Conservation (phyloP, 305 asterid species). For the Solanum hybrid region DNA sequence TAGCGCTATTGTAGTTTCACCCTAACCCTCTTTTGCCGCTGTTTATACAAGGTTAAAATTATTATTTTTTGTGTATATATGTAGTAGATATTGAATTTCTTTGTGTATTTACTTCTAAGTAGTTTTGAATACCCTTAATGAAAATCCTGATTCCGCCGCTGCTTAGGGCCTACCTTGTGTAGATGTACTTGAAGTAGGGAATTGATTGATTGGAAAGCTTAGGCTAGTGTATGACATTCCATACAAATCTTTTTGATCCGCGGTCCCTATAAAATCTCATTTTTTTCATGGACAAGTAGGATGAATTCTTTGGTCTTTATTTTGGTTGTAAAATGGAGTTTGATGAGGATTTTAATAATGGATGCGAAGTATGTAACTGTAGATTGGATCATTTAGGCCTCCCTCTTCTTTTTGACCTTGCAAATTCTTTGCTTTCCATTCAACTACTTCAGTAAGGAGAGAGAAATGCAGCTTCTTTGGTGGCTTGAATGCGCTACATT, state of each 20-base stretch:
- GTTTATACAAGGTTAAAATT: neutral
- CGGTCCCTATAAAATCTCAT: neutral
- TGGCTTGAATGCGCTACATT: neutral
- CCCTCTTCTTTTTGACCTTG: neutral
- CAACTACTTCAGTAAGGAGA: neutral
- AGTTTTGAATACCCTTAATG: neutral
- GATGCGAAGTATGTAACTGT: neutral
- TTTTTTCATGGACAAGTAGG: neutral
- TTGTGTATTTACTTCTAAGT: neutral
- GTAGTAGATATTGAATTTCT: neutral
- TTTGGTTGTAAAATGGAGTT: neutral
- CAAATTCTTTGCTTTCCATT: neutral
- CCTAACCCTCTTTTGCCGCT: neutral
- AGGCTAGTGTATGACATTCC: neutral
- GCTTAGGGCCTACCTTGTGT: neutral
- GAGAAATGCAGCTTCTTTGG: neutral
- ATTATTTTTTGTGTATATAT: neutral
- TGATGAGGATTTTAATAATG: neutral
- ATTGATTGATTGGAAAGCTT: neutral
- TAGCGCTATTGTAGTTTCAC: neutral
- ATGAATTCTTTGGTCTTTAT: neutral
- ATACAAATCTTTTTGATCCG: neutral
- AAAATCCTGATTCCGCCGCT: neutral
- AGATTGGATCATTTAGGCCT: neutral
- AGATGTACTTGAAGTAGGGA: neutral